Conservation (phyloP, 108 stramenopile genomes). For the Nannochloropsis salina region DNA sequence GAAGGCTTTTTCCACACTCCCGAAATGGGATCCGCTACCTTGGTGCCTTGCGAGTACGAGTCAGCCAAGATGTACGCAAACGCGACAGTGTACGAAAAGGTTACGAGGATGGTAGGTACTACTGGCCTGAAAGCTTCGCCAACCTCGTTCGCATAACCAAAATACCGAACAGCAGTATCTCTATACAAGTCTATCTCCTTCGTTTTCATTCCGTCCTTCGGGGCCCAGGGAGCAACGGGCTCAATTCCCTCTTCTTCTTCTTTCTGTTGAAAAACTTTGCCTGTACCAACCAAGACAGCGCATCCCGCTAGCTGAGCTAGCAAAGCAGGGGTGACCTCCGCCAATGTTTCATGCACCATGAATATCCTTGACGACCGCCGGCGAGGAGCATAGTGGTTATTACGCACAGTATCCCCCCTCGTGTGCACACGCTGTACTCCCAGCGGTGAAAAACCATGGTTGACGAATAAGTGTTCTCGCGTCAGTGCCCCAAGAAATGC, state of each 20-base stretch:
- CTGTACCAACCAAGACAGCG: not conserved
- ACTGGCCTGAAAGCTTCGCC: slow-evolving; percentile 47
- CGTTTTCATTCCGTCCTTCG: not conserved
- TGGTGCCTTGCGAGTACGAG: slow-evolving; percentile 11
- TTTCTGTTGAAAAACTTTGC: not conserved
- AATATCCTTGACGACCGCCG: not conserved
- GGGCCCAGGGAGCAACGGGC: not conserved
- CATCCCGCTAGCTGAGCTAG: not conserved
- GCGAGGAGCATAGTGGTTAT: not conserved
- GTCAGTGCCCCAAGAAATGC: too few species aligned
- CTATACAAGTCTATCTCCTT: slow-evolving; percentile 29
- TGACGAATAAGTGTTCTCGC: too few species aligned
- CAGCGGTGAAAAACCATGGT: too few species aligned
- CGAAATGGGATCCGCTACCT: not conserved
- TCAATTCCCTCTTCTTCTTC: not conserved
- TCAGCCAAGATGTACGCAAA: slow-evolving; percentile 26
- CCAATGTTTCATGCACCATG: slow-evolving; percentile 1
- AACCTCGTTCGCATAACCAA: slow-evolving; percentile 50
- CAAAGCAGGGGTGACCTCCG: not conserved
- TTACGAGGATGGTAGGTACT: slow-evolving; percentile 23
- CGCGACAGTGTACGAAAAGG: slow-evolving; percentile 36
- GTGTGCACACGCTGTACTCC: too few species aligned
- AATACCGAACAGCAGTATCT: slow-evolving; percentile 35
- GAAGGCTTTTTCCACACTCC: not conserved
- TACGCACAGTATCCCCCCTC: too few species aligned